A percentile compares a stretch with the other conserved stretches of the same genome.
Evolutionary conservation across 2,329 filamentous ascomycete species (phyloP).

Genomic region (Trichoderma arundinaceum): DNA sequence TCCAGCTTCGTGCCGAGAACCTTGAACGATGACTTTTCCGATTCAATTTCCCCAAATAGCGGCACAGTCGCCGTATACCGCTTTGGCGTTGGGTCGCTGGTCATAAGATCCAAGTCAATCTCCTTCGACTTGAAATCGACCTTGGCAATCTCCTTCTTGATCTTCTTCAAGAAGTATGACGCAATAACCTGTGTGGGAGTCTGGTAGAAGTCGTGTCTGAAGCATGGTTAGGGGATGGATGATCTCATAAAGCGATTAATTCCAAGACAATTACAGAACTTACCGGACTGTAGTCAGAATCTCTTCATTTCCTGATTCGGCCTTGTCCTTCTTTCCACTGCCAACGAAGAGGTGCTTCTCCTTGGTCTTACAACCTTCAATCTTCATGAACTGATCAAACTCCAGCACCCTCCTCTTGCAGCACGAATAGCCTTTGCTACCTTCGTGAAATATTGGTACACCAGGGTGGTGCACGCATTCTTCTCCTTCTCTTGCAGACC

Average conservation of each 20-base stretch:
- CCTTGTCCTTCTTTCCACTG: slow-evolving; percentile 68
- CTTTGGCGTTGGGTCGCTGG: slow-evolving; percentile 77
- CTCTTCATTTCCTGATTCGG: slow-evolving; percentile 65
- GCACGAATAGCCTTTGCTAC: slow-evolving; percentile 96
- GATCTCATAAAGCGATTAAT: neutral
- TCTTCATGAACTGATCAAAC: slow-evolving; percentile 97
- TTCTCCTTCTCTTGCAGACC: slow-evolving; percentile 68
- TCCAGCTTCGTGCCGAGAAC: slow-evolving; percentile 91
- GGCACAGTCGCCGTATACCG: slow-evolving; percentile 76
- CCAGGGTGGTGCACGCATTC: slow-evolving; percentile 89
- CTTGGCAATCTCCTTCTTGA: slow-evolving; percentile 78
- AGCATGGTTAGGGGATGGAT: neutral
- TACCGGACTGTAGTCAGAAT: slow-evolving; percentile 78
- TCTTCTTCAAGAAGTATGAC: slow-evolving; percentile 96
- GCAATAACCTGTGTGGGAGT: slow-evolving; percentile 84
- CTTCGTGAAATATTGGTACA: slow-evolving; percentile 92
- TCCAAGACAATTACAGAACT: neutral
- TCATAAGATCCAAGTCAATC: slow-evolving; percentile 82
- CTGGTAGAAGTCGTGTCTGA: slow-evolving; percentile 87
- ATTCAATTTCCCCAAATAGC: slow-evolving; percentile 78
- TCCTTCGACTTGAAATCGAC: slow-evolving; percentile 69
- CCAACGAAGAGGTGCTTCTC: slow-evolving; percentile 83
- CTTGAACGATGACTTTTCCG: slow-evolving; percentile 76
- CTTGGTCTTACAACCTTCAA: slow-evolving; percentile 87
- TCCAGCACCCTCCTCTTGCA: slow-evolving; percentile 95